Percentiles rank a stretch among this genome's conserved stretches.
Evolutionary conservation across 768 basidiomycete genomes (phyloP).

Genomic region (Rhodotorula paludigena): DNA sequence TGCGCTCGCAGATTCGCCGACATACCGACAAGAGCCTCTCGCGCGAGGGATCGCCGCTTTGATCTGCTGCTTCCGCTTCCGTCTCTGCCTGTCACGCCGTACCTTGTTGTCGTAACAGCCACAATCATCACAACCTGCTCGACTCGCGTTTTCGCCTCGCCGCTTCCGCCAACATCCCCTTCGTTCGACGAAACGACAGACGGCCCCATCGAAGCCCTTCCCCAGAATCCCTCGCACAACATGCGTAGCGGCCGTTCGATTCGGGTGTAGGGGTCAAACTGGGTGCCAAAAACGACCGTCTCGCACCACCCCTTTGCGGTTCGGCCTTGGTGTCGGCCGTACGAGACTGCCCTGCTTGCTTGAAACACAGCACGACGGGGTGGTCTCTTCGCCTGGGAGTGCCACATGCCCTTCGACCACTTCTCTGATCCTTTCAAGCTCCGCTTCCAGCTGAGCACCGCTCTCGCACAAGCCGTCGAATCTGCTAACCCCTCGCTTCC

Average conservation of each 20-base stretch:
- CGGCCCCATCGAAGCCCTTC: constrained; percentile 37
- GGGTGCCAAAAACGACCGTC: constrained; percentile 18
- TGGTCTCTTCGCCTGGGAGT: background rate
- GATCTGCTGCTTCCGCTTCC: background rate
- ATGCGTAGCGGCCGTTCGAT: constrained; percentile 18
- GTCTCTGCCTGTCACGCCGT: too few relatives aligned
- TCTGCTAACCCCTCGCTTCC: background rate
- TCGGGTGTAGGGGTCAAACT: constrained; percentile 34
- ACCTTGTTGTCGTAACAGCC: constrained; percentile 3
- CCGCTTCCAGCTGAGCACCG: too few relatives aligned
- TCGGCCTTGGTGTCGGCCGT: background rate
- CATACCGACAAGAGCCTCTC: background rate
- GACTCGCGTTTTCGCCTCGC: background rate
- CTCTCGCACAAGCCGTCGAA: background rate
- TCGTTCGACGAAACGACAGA: background rate
- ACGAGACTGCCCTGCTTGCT: background rate
- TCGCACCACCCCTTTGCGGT: background rate
- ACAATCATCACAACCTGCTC: background rate
- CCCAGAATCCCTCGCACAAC: constrained; percentile 20
- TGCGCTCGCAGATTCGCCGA: constrained; percentile 1
- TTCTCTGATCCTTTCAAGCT: background rate
- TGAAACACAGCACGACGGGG: background rate
- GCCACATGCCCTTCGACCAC: background rate
- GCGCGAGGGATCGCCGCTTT: constrained; percentile 8
- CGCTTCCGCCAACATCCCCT: background rate